Evolutionary conservation across 805 yeast genomes (phyloP).

Genomic region (Suhomyces canberraensis): DNA sequence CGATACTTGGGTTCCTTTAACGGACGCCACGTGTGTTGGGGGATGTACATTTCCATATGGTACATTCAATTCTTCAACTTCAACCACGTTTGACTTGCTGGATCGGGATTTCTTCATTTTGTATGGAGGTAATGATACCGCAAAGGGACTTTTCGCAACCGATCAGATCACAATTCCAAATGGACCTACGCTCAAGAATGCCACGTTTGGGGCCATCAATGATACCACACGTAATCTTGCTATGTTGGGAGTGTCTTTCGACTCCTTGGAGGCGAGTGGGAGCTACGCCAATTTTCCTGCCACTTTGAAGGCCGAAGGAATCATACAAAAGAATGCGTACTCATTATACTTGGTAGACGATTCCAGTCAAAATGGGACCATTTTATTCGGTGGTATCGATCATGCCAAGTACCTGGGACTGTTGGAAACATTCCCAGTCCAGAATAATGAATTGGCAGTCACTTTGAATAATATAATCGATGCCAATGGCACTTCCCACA

Average conservation of each 20-base stretch:
- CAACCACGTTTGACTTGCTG: conserved; percentile 2
- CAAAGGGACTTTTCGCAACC: conserved; percentile 6
- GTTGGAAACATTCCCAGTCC: not conserved
- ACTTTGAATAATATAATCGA: not conserved
- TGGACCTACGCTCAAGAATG: conserved; percentile 4
- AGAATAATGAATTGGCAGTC: not conserved
- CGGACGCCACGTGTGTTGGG: conserved; percentile 4
- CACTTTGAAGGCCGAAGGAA: not conserved
- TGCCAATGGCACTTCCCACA: not conserved
- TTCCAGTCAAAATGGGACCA: not conserved
- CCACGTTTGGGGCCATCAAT: conserved; percentile 9
- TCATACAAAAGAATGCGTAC: conserved; percentile 2
- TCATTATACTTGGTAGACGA: conserved; percentile 1
- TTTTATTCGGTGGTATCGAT: conserved; percentile 3
- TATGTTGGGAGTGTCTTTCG: conserved; percentile 1
- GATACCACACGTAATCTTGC: conserved; percentile 1
- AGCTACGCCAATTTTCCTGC: conserved; percentile 1
- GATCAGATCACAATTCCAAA: conserved; percentile 6
- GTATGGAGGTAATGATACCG: conserved; percentile 5
- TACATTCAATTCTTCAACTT: conserved; percentile 3
- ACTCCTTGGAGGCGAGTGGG: not conserved
- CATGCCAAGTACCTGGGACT: not conserved
- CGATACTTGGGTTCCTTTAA: conserved; percentile 9
- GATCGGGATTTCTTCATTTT: not conserved
- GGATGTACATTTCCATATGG: conserved; percentile 4